Evolutionary conservation across 2,329 filamentous ascomycete genomes (phyloP).

Genomic region (Colletotrichum spaethianum): DNA sequence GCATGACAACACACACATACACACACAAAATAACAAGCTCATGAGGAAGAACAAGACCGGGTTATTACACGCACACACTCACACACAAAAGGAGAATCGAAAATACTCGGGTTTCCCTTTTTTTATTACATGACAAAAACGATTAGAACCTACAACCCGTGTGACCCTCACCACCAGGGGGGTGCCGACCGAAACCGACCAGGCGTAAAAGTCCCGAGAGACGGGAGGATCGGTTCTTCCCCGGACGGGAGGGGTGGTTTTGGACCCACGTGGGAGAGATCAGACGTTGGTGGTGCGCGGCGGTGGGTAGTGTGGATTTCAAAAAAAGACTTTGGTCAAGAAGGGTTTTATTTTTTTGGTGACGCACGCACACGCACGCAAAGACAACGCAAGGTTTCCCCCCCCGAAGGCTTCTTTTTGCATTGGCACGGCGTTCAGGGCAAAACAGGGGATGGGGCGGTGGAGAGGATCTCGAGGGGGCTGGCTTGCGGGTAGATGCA

Average conservation of each 20-base stretch:
- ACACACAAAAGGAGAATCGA: slow-evolving; percentile 1
- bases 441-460: slow-evolving; percentile 26
- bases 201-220: neutral
- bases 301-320: neutral
- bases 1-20: neutral
- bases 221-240: neutral
- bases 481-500: neutral
- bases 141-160: neutral
- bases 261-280: neutral
- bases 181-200: neutral
- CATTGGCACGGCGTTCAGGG: slow-evolving; percentile 44
- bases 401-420: slow-evolving; percentile 39
- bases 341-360: neutral
- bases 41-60: neutral
- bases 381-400: neutral
- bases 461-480: neutral
- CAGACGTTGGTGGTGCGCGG: neutral
- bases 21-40: neutral
- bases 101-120: neutral
- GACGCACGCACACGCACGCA: neutral
- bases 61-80: neutral
- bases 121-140: slow-evolving; percentile 15
- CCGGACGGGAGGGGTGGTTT: neutral
- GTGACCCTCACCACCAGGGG: slow-evolving; percentile 5
- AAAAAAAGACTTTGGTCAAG: neutral